Evolutionary conservation across 768 basidiomycete genomes (phyloP), one percentile per base, ranked within the genome.

Genomic region (Rhodosporidiobolus sp.): DNA sequence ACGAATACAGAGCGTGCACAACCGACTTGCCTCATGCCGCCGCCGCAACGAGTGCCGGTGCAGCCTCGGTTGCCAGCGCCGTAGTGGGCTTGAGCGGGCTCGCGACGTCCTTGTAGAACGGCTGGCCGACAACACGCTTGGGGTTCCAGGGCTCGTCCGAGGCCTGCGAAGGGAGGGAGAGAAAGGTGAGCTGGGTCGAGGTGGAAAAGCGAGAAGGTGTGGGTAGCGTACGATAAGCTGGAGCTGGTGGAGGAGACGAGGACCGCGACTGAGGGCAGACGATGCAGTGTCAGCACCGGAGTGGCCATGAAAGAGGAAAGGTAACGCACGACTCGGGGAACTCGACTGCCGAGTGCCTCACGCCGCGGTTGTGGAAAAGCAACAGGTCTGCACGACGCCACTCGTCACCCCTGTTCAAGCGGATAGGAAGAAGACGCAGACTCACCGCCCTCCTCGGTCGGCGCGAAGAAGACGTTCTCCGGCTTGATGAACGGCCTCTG

Each of bases 401-500:
- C 38, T 14, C 8, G 38, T 43, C 38, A 43, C n/a, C n/a, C n/a
- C n/a, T n/a, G 38, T 43, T 7, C 7, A 14, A 14, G 38, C 7
- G 14, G 38, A 43, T 7, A 43, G 38, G 38, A 14, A 43, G 38
- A 14, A 43, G 38, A 14, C 38, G 38, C 8, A 43, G 28, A 26
- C 38, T 20, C 24, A 38, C 24, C 35, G 30, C 65, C 65, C 55
- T 57, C 65, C 56, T 65, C 65, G 1, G 45, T 57, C 0, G 65
- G 65, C 7, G 55, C 45, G 30, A 65, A 57, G 11, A 48, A 30
- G 32, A 65, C 46, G 48, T 65, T 65, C 22, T 65, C 55, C 20
- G 65, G 65, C 2, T 3, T 30, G 32, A 65, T 52, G 65, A 65
- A 65, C 20, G 65, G 65, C 6, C 65, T 38, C 55, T 65, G 65